Percentiles rank a stretch among this genome's conserved stretches.
These are phyloP conservation scores for cucumber (Cucumis sativus) DNA, from an alignment of 306 rosid species.

Conservation along the genomic window DNA sequence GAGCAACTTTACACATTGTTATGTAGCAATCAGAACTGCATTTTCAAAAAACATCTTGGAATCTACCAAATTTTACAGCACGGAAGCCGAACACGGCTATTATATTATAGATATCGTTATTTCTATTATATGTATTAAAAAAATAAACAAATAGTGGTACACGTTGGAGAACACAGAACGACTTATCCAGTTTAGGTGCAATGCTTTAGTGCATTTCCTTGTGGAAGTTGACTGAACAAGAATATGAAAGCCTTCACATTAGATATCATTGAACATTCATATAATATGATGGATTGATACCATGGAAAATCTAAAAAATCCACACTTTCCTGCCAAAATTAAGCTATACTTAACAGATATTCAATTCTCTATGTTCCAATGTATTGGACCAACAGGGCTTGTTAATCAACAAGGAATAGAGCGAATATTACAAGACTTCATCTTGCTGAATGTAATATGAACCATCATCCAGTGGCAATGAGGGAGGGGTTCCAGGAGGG, in stretches of 20 bases:
- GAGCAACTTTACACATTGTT: background rate
- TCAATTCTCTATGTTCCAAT: background rate
- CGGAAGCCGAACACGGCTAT: background rate
- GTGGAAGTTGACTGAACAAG: background rate
- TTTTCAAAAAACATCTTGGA: background rate
- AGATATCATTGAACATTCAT: background rate
- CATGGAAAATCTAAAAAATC: background rate
- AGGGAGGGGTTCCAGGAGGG: conserved; percentile 98
- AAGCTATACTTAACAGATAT: background rate
- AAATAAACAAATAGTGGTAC: background rate
- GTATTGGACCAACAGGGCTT: background rate
- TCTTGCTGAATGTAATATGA: conserved; percentile 55
- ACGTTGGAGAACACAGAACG: background rate
- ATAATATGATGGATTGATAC: background rate
- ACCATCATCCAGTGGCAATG: conserved; percentile 65
- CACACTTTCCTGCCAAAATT: background rate
- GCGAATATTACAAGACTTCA: conserved; percentile 13
- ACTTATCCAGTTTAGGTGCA: background rate
- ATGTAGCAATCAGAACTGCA: background rate
- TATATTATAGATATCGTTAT: background rate
- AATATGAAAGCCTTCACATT: background rate
- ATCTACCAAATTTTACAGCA: background rate
- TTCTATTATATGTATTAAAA: background rate
- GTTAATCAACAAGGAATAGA: background rate
- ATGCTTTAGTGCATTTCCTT: background rate